Base-by-base conservation (phyloP, 176 grass and related monocot species). In the Areca catechu region DNA sequence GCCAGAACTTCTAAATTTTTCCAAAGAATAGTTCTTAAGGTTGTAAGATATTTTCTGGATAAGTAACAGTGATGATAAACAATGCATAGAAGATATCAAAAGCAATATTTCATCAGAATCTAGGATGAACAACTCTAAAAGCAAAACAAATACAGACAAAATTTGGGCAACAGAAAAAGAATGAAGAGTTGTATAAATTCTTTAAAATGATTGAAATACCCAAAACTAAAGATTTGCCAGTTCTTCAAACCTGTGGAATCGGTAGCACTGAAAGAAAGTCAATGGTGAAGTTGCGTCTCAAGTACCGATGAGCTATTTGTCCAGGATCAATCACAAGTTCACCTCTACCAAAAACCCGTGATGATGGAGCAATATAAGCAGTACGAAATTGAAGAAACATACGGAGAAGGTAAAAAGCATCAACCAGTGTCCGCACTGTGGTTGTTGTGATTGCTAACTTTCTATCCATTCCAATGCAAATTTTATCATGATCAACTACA, bases 241-340 rank as follows among this genome's bases (percentile, higher is more conserved):
- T 54, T 62, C 57, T 48, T 30, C 69, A 61, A 18, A 72, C 92
- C 92, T 97, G 92, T 66, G 92, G 86, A 75, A 97, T 71, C 34
- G 92, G 92, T 62, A 97, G 69, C 67, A 97, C 53, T 9, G 92
- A 84, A 69, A 91, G 53, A 16, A 91, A 68, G 57, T 97, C 92
- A 76, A 91, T 68, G 3, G 66, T 1, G 51, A 97, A 91, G 67
- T 77, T 85, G 67, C 72, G 85, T 61, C 52, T 85, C n/a, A 97
- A 53, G 65, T 97, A 97, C 18, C 73, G 68, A 29, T 15, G 69
- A 9, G 86, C 92, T 74, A 97, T 89, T 23, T 69, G 49, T 57
- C 58, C 49, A 17, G 92, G 86, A 65, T 97, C 83, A 51, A 80
- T 90, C 57, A 97, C 86, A 70, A 97, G 80, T 54, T 91, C 86